Percentiles rank a stretch among this genome's conserved stretches.
These are phyloP conservation scores for Globisporangium orthogonon DNA, from an alignment of 352 stramenopile genomes.

Conservation along the genomic window DNA sequence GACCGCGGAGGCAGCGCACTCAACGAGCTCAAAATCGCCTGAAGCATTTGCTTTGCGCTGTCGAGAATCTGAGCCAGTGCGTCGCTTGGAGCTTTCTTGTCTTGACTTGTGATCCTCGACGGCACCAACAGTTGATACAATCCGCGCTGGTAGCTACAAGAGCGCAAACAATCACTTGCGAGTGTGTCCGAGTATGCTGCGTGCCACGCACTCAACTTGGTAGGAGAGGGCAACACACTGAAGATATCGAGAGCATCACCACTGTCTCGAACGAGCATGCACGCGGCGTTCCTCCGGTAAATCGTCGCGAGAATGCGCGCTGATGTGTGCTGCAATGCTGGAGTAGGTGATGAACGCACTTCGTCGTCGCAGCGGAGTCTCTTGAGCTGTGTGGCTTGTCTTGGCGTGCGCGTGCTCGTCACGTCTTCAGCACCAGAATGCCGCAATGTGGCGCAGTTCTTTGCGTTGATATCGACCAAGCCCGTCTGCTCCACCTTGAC, in stretches of 20 bases:
- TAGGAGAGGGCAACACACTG: background rate
- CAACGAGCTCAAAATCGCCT: background rate
- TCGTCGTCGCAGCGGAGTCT: conserved; percentile 3
- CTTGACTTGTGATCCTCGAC: background rate
- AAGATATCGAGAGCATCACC: conserved; percentile 1
- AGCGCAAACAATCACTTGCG: background rate
- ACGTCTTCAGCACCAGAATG: background rate
- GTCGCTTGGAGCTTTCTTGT: conserved; percentile 1
- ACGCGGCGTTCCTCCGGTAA: conserved; percentile 6
- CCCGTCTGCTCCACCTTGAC: background rate
- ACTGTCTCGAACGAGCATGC: conserved; percentile 2
- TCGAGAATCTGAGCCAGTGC: conserved; percentile 1
- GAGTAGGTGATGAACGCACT: background rate
- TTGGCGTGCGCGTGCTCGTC: background rate
- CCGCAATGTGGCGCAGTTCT: background rate
- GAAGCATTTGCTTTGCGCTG: background rate
- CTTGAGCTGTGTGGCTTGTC: background rate
- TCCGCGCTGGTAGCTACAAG: background rate
- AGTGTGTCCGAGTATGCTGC: background rate
- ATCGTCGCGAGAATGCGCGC: conserved; percentile 2
- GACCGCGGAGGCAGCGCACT: background rate
- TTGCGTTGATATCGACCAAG: background rate
- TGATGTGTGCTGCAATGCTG: background rate
- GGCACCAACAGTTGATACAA: conserved; percentile 8
- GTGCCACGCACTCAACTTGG: conserved; percentile 1